Conservation (phyloP, 257 asterid genomes). For the Solanum medicagineum region DNA sequence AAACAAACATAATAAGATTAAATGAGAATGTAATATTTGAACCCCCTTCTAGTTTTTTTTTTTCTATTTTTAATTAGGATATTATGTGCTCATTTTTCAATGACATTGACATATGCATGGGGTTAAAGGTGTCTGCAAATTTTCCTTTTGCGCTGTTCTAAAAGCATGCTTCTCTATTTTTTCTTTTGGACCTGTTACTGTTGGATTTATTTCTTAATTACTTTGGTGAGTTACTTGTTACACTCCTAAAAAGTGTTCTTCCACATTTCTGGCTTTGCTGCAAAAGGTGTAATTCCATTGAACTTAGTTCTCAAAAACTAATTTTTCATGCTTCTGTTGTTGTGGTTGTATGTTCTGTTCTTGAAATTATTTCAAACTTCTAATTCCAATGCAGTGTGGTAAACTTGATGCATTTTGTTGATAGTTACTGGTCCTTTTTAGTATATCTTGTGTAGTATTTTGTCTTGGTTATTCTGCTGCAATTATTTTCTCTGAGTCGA, state of each 20-base stretch:
- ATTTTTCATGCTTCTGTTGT: neutral
- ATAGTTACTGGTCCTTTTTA: neutral
- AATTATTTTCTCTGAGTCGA: neutral
- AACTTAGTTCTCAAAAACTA: neutral
- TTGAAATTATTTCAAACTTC: neutral
- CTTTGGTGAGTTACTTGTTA: neutral
- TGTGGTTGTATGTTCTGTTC: neutral
- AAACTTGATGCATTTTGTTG: neutral
- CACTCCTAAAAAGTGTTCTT: neutral
- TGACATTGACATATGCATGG: slow-evolving; percentile 1
- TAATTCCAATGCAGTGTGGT: neutral
- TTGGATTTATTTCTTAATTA: neutral
- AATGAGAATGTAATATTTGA: neutral
- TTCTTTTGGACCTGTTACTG: neutral
- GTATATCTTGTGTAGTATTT: neutral
- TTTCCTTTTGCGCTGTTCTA: neutral
- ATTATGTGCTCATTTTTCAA: slow-evolving; percentile 3
- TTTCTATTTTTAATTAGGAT: neutral
- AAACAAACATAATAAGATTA: neutral
- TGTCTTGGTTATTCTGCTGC: neutral
- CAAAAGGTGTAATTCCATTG: neutral
- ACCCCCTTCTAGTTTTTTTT: neutral
- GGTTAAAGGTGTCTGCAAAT: neutral
- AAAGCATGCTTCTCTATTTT: neutral
- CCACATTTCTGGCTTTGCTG: neutral